Percentiles rank a stretch among this genome's conserved stretches.
Conservation (phyloP, 2,329 filamentous ascomycete genomes). For the Talaromyces albobiverticillius region DNA sequence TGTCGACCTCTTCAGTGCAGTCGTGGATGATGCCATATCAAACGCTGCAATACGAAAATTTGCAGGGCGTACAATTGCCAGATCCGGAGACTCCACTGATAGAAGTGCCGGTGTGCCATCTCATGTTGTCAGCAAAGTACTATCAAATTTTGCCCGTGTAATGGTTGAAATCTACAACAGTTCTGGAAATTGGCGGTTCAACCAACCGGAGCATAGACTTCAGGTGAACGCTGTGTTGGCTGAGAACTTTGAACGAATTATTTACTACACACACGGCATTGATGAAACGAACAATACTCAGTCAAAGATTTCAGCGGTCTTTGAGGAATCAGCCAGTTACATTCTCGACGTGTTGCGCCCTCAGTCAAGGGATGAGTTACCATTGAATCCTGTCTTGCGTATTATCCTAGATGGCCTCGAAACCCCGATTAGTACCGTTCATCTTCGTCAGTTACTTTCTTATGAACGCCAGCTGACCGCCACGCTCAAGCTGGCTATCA, state of each 20-base stretch:
- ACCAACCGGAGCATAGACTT: constrained; percentile 63
- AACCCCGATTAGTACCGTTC: constrained; percentile 61
- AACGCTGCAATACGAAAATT: constrained; percentile 46
- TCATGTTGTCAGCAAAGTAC: constrained; percentile 68
- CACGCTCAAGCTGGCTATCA: constrained; percentile 64
- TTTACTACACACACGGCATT: constrained; percentile 71
- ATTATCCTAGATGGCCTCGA: constrained; percentile 64
- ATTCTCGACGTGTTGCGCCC: constrained; percentile 75
- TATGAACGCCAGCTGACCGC: constrained; percentile 63
- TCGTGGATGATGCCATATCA: constrained; percentile 72
- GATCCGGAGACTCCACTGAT: constrained; percentile 33
- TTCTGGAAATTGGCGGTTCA: constrained; percentile 81
- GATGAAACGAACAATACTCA: constrained; percentile 56
- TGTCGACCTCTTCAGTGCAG: constrained; percentile 67
- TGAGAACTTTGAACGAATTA: constrained; percentile 66
- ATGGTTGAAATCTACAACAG: constrained; percentile 83
- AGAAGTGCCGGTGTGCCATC: constrained; percentile 73
- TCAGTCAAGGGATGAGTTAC: constrained; percentile 64
- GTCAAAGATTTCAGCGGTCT: constrained; percentile 57
- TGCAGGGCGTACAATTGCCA: constrained; percentile 30
- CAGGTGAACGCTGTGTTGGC: constrained; percentile 67
- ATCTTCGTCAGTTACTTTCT: constrained; percentile 53
- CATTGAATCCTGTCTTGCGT: constrained; percentile 73
- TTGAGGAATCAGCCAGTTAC: constrained; percentile 72
- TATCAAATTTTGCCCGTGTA: constrained; percentile 70